Evolutionary conservation across 345 rosid species (phyloP), one percentile per base, ranked within the genome.

Genomic region (Nephelium lappaceum): DNA sequence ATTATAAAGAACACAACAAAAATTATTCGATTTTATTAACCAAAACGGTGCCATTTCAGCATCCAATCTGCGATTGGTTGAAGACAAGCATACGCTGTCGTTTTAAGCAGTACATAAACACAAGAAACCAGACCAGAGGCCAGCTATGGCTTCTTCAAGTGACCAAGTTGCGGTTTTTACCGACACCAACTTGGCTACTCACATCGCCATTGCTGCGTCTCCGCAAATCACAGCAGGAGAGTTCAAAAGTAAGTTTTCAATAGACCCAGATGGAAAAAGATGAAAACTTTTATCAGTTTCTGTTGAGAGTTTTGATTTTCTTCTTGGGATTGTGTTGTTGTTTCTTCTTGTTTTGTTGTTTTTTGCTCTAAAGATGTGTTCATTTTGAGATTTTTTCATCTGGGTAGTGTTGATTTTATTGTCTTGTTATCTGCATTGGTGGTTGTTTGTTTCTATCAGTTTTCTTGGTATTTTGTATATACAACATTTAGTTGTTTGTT

Each of bases 141-240:
- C 11, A 60, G 64, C 25, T 38, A 39, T 75, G 78, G 70, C 71
- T 75, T 75, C 62, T 21, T 47, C 78, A 7, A 47, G 61, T 6
- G 45, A 47, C 45, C 87, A 87, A 85, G 89, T 85, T 21, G 86
- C 89, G 0, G 89, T 90, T 45, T 93, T 90, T 61, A 74, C 78
- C 8, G 93, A 87, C 71, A 91, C 90, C 14, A 86, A 79, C 87
- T 72, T 90, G 69, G 90, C 85, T 77, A 93, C 94, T 74, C 88
- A 83, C 84, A 82, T 93, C 43, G 93, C 83, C 82, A 68, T 90
- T 71, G 72, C 85, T 31, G 91, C 83, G 79, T 74, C 87, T 79
- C 80, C 83, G 6, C 86, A 86, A 49, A 82, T 86, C 83, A 84
- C 85, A 5, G 84, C 86, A 8, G 76, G 67, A 64, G 89, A 84